Evolutionary conservation across 1,284 basidiomycete genomes (phyloP).

Genomic region (Heterobasidion occidentale): DNA sequence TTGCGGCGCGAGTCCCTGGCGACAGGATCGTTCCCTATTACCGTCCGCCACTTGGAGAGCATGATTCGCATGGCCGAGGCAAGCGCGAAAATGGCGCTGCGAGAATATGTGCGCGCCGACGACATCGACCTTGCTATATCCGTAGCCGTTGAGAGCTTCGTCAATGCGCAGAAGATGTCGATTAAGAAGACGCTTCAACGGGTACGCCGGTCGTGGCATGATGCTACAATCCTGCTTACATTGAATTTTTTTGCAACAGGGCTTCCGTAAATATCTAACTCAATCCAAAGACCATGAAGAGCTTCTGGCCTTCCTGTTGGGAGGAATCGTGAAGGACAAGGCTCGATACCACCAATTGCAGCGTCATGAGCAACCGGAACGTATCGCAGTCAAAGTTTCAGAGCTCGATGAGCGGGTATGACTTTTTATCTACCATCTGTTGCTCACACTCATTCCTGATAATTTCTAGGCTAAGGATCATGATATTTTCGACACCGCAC

Average conservation of each 20-base stretch:
- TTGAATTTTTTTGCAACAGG: conserved; percentile 34
- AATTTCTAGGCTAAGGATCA: conserved; percentile 77
- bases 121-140: conserved; percentile 98
- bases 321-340: conserved; percentile 92
- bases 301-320: conserved; percentile 89
- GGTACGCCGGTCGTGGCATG: conserved; percentile 38
- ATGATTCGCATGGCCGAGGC: conserved; percentile 99
- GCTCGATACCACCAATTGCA: conserved; percentile 78
- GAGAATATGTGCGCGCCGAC: conserved; percentile 93
- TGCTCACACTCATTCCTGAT: neutral
- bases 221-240: neutral
- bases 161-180: conserved; percentile 95
- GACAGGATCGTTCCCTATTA: conserved; percentile 97
- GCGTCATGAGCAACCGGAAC: conserved; percentile 68
- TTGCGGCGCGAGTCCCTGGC: conserved; percentile 92
- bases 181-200: conserved; percentile 97
- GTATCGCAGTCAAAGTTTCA: conserved; percentile 64
- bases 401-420: conserved; percentile 80
- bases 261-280: conserved; percentile 96
- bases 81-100: conserved; percentile 95
- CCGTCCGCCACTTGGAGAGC: conserved; percentile 94
- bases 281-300: conserved; percentile 95
- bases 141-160: conserved; percentile 91
- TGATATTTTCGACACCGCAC: conserved; percentile 85
- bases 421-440: conserved; percentile 7